Evolutionary conservation across 1,284 basidiomycete species (phyloP).

Genomic region (Dichomitus squalens): DNA sequence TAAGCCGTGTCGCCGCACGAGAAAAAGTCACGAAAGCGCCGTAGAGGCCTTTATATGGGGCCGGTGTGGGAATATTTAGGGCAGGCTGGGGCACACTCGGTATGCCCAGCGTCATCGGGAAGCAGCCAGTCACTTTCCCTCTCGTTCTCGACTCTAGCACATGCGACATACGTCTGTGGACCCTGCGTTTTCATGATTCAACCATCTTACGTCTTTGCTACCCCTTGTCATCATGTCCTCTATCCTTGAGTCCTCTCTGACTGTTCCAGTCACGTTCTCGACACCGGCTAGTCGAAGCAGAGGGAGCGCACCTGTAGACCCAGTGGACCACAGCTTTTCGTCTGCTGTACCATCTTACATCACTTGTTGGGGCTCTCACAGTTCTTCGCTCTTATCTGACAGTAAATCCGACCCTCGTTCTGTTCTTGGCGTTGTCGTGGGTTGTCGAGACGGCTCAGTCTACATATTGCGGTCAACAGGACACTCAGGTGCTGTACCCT

Average conservation of each 20-base stretch:
- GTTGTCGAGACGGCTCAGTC: constrained; percentile 40
- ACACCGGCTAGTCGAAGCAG: not conserved
- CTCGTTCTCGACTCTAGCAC: not conserved
- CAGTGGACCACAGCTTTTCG: constrained; percentile 19
- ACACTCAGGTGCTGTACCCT: not conserved
- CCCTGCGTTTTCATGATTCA: not conserved
- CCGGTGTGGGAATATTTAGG: constrained; percentile 34
- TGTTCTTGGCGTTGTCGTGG: constrained; percentile 29
- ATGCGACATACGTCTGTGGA: not conserved
- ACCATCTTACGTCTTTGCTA: not conserved
- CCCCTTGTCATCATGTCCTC: constrained; percentile 1
- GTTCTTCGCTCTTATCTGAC: not conserved
- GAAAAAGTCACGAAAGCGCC: constrained; percentile 25
- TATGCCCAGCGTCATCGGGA: not conserved
- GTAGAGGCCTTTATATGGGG: constrained; percentile 7
- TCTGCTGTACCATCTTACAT: constrained; percentile 14
- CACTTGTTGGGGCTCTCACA: constrained; percentile 20
- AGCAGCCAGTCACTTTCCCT: not conserved
- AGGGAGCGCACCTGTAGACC: not conserved
- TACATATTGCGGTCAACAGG: constrained; percentile 31
- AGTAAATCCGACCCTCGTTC: not conserved
- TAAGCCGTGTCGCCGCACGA: constrained; percentile 82
- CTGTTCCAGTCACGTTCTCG: constrained; percentile 10
- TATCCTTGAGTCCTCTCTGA: constrained; percentile 7
- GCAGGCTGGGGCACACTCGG: constrained; percentile 22